Evolutionary conservation across 306 rosid genomes (phyloP).

Genomic region (Argentina anserina): DNA sequence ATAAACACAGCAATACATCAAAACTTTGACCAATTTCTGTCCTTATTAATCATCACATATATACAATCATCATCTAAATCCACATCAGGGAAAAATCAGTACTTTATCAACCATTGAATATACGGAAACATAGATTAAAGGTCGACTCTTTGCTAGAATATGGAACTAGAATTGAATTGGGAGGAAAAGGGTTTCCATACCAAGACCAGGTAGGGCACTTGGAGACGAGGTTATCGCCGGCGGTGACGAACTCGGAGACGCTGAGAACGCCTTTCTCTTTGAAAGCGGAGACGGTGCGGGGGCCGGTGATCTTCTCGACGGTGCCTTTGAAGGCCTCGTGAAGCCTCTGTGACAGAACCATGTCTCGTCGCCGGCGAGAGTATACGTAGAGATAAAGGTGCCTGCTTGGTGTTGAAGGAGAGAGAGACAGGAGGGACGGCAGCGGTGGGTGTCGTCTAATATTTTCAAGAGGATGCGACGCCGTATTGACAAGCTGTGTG

Average conservation of each 20-base stretch:
- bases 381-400: too few relatives aligned
- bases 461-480: too few relatives aligned
- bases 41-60: neutral
- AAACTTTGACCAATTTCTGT: neutral
- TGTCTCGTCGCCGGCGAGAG: neutral
- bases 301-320: slow-evolving; percentile 91
- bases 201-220: slow-evolving; percentile 99
- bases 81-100: neutral
- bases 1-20: neutral
- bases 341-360: slow-evolving; percentile 89
- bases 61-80: neutral
- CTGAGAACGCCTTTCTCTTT: slow-evolving; percentile 98
- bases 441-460: too few relatives aligned
- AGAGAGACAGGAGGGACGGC: too few relatives aligned
- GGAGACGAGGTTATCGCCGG: slow-evolving; percentile 97
- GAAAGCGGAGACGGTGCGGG: slow-evolving; percentile 90
- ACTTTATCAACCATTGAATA: too few relatives aligned
- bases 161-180: neutral
- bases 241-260: slow-evolving; percentile 73
- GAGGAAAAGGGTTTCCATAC: slow-evolving; percentile 29
- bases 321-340: slow-evolving; percentile 99
- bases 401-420: too few relatives aligned
- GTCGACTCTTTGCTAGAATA: neutral
- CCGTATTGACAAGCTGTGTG: too few relatives aligned
- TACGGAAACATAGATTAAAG: neutral